These are phyloP conservation scores for Lithocarpus polystachyus DNA, from an alignment of 306 rosid genomes.

Conservation along the genomic window DNA sequence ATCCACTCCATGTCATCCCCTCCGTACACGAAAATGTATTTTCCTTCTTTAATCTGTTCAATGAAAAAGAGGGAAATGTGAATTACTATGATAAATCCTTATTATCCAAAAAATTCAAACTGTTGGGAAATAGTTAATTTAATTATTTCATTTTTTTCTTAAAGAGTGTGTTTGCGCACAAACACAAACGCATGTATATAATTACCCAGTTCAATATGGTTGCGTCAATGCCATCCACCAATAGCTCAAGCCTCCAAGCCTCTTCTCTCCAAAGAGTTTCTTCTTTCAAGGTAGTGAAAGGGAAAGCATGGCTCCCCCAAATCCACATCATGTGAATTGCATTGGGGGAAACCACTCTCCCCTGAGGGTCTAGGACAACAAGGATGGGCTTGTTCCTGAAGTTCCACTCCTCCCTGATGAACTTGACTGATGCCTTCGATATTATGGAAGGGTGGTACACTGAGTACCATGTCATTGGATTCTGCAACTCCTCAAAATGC, in stretches of 20 bases:
- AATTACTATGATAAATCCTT: no score
- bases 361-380: constrained; percentile 65
- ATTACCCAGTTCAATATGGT: constrained; percentile 57
- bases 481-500: constrained; percentile 32
- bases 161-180: no score
- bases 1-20: no score
- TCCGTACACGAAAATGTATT: no score
- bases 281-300: constrained; percentile 55
- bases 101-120: no score
- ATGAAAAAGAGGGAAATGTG: no score
- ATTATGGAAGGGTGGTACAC: constrained; percentile 51
- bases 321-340: constrained; percentile 82
- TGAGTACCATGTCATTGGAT: constrained; percentile 52
- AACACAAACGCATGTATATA: constrained; percentile 12
- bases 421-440: constrained; percentile 41
- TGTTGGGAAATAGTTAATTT: no score
- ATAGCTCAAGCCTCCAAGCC: constrained; percentile 54
- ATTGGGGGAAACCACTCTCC: constrained; percentile 56
- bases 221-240: constrained; percentile 52
- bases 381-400: constrained; percentile 58
- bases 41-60: no score
- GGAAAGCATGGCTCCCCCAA: constrained; percentile 68
- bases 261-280: constrained; percentile 67
- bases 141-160: no score
- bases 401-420: constrained; percentile 52